Conservation (phyloP, 2,329 filamentous ascomycete species). For the Chaetomiaceae sp. region DNA sequence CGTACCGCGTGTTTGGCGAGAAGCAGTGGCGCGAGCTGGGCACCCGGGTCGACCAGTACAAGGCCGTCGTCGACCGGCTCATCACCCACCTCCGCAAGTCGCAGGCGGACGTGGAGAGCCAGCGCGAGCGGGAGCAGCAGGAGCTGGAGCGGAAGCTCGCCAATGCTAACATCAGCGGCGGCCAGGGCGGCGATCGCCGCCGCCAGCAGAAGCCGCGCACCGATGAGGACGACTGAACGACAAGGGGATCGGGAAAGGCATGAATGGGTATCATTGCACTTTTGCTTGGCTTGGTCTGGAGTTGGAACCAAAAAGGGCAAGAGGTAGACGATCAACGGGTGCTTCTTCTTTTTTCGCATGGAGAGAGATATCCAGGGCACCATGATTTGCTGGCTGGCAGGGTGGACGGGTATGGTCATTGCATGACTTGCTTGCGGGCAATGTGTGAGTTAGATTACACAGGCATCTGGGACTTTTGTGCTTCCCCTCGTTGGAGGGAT, state of each 20-base stretch:
- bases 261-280: constrained; percentile 7
- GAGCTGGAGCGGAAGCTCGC: constrained; percentile 65
- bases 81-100: constrained; percentile 73
- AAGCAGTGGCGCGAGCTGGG: constrained; percentile 98
- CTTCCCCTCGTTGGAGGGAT: constrained; percentile 1
- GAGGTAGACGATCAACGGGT: constrained; percentile 10
- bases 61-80: constrained; percentile 73
- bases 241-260: background rate
- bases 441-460: constrained; percentile 6
- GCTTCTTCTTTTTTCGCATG: constrained; percentile 14
- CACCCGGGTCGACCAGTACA: constrained; percentile 87
- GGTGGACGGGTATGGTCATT: constrained; percentile 3
- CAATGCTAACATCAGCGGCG: constrained; percentile 36
- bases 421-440: constrained; percentile 9
- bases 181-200: constrained; percentile 31
- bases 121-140: constrained; percentile 72
- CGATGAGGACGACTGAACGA: constrained; percentile 52
- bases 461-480: background rate
- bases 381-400: constrained; percentile 5
- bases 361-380: constrained; percentile 17
- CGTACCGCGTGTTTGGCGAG: constrained; percentile 94
- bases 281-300: constrained; percentile 19
- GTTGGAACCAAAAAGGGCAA: constrained; percentile 19
- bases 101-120: constrained; percentile 71
- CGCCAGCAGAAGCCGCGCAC: constrained; percentile 35